Conservation (phyloP, 129 eudicot genomes). For the Cynara cardunculus region DNA sequence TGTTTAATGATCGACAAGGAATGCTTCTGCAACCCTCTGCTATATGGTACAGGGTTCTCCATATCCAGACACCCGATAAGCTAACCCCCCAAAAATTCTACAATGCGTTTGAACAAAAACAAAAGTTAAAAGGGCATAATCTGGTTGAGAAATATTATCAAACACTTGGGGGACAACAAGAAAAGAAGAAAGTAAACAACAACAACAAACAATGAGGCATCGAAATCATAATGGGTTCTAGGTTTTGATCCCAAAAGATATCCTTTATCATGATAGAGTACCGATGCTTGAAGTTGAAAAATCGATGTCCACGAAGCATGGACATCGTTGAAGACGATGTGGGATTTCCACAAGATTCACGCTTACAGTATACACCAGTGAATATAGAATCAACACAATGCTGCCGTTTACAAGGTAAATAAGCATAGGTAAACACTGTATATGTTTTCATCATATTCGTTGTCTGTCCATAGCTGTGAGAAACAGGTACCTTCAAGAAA, state of each 20-base stretch:
- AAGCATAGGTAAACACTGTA: not conserved
- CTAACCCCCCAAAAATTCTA: not conserved
- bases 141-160: slow-evolving; percentile 30
- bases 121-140: slow-evolving; percentile 12
- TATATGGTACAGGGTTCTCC: slow-evolving; percentile 42
- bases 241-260: slow-evolving; percentile 14
- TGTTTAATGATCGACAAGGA: slow-evolving; percentile 28
- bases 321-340: slow-evolving; percentile 56
- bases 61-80: slow-evolving; percentile 17
- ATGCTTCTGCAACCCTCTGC: slow-evolving; percentile 33
- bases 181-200: not conserved
- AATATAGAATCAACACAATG: slow-evolving; percentile 24
- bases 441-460: not conserved
- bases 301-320: slow-evolving; percentile 38
- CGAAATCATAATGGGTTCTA: not conserved
- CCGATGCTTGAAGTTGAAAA: slow-evolving; percentile 25
- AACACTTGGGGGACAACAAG: slow-evolving; percentile 14
- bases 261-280: slow-evolving; percentile 15
- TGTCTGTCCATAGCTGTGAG: slow-evolving; percentile 21
- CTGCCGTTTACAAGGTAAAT: slow-evolving; percentile 32
- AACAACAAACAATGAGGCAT: slow-evolving; percentile 5
- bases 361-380: slow-evolving; percentile 25
- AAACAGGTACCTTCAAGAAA: not conserved
- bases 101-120: not conserved
- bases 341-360: slow-evolving; percentile 32